phyloP scores from a whole-genome alignment of 116 monocot species.

The Dioscorea cayenensis region DNA sequence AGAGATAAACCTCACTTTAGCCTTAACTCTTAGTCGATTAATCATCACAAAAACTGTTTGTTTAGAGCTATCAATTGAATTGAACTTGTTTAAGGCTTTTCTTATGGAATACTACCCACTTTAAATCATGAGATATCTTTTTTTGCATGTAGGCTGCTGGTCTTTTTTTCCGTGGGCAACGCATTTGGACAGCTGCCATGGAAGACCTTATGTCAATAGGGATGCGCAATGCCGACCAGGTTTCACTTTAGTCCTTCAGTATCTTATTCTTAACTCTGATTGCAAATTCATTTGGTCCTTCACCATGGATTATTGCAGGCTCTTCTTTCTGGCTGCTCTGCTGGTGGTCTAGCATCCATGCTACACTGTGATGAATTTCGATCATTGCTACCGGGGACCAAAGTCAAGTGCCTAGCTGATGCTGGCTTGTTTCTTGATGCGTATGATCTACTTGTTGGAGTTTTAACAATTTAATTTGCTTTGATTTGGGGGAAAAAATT shows the following conservation, averaged over 20 bases:
- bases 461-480: not conserved
- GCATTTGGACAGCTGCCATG: conserved; percentile 71
- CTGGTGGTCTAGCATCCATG: conserved; percentile 80
- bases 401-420: conserved; percentile 84
- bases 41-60: not conserved
- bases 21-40: too few species aligned
- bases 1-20: not conserved
- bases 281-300: not conserved
- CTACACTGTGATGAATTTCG: conserved; percentile 89
- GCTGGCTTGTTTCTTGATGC: conserved; percentile 89
- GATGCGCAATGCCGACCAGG: conserved; percentile 62
- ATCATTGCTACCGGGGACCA: conserved; percentile 49
- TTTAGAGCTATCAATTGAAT: not conserved
- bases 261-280: not conserved
- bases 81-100: not conserved
- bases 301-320: conserved; percentile 24
- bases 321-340: conserved; percentile 89
- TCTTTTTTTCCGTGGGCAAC: conserved; percentile 75
- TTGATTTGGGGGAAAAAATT: not conserved
- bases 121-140: not conserved
- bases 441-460: conserved; percentile 22
- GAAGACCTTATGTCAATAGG: conserved; percentile 70
- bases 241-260: conserved; percentile 2
- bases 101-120: not conserved
- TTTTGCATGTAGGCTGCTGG: conserved; percentile 28